Evolutionary conservation across 257 asterid species (phyloP), one percentile per base, ranked within the genome.

Genomic region (Catharanthus roseus): DNA sequence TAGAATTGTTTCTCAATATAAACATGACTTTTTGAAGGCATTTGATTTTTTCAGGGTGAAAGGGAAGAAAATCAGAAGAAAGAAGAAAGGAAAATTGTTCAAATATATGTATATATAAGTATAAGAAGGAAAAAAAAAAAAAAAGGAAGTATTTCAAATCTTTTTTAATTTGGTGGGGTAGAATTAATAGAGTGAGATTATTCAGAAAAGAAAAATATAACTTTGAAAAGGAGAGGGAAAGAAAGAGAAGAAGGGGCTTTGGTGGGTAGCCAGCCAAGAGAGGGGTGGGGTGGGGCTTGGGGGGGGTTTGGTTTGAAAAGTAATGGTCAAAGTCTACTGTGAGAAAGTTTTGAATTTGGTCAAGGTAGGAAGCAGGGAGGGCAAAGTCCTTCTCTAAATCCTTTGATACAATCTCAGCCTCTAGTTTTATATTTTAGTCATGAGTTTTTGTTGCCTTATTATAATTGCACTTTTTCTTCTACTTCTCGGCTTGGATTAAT

Each of bases 341-440:
- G 24, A 54, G 55, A 64, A 83, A 64, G 64, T 18, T 86, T 82
- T 88, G 89, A 84, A 82, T 83, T 68, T 75, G 75, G 90, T 85
- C 93, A 86, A 88, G 77, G 73, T 73, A 67, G 81, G 85, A 82
- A 72, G 78, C 65, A 71, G 79, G 34, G 34, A n/a, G 31, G 45
- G 21, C 24, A 51, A n/a, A 31, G 75, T 60, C 60, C 64, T n/a
- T 58, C 49, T 54, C 66, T 55, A 54, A 1, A 44, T 19, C 6
- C 24, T 18, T 29, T 34, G 34, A 10, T 50, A 6, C 28, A 36
- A 23, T 45, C n/a, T 23, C 47, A 23, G 21, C 34, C 49, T 38
- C 65, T n/a, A 69, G 3, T 7, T 6, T 23, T n/a, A 13, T n/a
- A n/a, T n/a, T n/a, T n/a, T n/a, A n/a, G n/a, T n/a, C n/a, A 34